A percentile compares a stretch with the other conserved stretches of the same genome.
Evolutionary conservation across 2,329 filamentous ascomycete species (phyloP).

Genomic region (Anthostomella pinea): DNA sequence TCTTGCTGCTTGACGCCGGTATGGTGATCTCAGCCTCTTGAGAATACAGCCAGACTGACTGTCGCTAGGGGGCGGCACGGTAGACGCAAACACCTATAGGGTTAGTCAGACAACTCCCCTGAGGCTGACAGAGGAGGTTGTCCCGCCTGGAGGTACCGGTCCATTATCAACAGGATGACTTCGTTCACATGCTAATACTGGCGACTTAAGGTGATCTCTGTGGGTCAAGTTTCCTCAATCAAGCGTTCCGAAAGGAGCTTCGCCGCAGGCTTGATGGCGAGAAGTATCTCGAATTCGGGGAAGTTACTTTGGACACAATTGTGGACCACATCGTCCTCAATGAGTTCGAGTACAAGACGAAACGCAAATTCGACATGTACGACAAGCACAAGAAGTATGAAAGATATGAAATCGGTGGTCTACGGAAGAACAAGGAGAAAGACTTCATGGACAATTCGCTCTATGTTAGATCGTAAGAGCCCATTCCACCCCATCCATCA

Average conservation of each 20-base stretch:
- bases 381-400: constrained; percentile 1
- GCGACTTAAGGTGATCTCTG: constrained; percentile 30
- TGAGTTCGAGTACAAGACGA: constrained; percentile 16
- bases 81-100: constrained; percentile 27
- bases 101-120: constrained; percentile 24
- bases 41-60: background rate
- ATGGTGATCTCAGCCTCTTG: background rate
- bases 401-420: constrained; percentile 6
- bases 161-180: too few species aligned
- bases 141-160: background rate
- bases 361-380: constrained; percentile 16
- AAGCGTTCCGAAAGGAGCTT: constrained; percentile 23
- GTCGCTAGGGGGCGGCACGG: constrained; percentile 26
- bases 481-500: background rate
- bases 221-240: constrained; percentile 32
- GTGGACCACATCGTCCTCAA: constrained; percentile 16
- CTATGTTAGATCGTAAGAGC: constrained; percentile 9
- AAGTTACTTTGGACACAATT: constrained; percentile 13
- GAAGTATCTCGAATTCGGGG: constrained; percentile 24
- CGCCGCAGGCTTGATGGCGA: constrained; percentile 20
- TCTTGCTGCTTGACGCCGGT: constrained; percentile 22
- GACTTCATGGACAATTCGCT: constrained; percentile 5
- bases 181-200: too few species aligned
- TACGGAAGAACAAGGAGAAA: constrained; percentile 10
- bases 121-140: constrained; percentile 16